A percentile compares a stretch with the other conserved stretches of the same genome.
These are phyloP conservation scores for Penicillium tannophilum DNA, from an alignment of 495 filamentous ascomycete species.

Conservation along the genomic window DNA sequence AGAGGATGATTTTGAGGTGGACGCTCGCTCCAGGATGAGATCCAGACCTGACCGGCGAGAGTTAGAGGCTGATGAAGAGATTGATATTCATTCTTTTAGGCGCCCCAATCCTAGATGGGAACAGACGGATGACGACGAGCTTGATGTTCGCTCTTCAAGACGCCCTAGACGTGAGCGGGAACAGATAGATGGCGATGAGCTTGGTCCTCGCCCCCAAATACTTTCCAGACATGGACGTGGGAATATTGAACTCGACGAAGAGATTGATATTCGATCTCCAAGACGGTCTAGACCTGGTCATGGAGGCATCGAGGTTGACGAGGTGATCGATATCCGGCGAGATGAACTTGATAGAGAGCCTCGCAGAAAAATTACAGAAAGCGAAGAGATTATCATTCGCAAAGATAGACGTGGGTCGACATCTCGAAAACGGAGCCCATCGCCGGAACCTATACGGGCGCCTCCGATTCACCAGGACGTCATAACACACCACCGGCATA, in stretches of 20 bases:
- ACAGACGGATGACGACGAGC: background rate
- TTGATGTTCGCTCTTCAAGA: background rate
- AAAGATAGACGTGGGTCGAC: background rate
- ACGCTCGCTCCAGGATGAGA: background rate
- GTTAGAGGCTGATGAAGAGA: background rate
- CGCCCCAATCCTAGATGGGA: background rate
- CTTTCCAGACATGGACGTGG: constrained; percentile 6
- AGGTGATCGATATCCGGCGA: constrained; percentile 19
- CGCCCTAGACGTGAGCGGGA: background rate
- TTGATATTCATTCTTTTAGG: background rate
- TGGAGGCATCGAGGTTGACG: constrained; percentile 8
- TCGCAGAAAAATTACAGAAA: constrained; percentile 23
- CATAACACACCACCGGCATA: constrained; percentile 81
- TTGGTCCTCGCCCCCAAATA: constrained; percentile 7
- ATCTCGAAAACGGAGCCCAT: constrained; percentile 23
- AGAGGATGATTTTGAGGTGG: no score
- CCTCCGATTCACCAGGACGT: constrained; percentile 78
- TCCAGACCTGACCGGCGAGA: background rate
- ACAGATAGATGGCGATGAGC: constrained; percentile 11
- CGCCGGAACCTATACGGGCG: constrained; percentile 59
- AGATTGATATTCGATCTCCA: constrained; percentile 12
- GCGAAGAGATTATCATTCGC: constrained; percentile 34
- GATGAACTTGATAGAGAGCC: constrained; percentile 6
- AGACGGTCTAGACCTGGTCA: constrained; percentile 6
- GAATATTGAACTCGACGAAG: constrained; percentile 14